Evolutionary conservation across 305 asterid species (phyloP), one percentile per base, ranked within the genome.

Genomic region (Ajuga reptans): DNA sequence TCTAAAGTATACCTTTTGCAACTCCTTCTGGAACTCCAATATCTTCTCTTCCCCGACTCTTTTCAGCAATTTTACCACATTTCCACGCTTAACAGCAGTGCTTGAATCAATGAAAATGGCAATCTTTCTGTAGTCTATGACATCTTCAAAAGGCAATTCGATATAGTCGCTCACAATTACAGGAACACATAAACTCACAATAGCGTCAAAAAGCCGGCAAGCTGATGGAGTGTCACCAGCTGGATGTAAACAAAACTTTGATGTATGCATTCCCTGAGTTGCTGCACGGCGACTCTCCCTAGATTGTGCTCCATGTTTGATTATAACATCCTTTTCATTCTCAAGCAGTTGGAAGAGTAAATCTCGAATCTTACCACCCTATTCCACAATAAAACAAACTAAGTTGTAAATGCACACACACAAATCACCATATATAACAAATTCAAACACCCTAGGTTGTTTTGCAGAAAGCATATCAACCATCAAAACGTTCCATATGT

Each of bases 161-260:
- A 93, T 83, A 75, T 78, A 80, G 79, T 93, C 96, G 5, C 99
- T 93, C 68, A 91, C 87, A 27, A 93, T 86, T 21, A 91, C 97
- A 16, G 99, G 99, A 59, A 89, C 79, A 51, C 97, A 93, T 80
- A 89, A 80, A 82, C 99, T 93, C 80, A 91, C 95, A 54, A 93
- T 87, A 70, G 96, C 96, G 78, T 93, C 97, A 83, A 91, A 93
- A 67, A 93, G 96, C 60, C 99, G 85, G 76, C 99, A 93, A 78
- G 99, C 97, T 66, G 97, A 93, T 76, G 97, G 99, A 80, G 99
- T 90, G 80, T 93, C 99, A 15, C 99, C 99, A 72, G 99, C 99
- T 39, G 99, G 99, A 83, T 93, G 99, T 66, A 93, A 76, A 69
- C 99, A 93, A 80, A 91, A 90, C 71, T 75, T 89, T 37, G 97